Percentiles rank a stretch among this genome's conserved stretches.
Conservation (phyloP, 805 yeast genomes). For the Cyberlindnera veronae region DNA sequence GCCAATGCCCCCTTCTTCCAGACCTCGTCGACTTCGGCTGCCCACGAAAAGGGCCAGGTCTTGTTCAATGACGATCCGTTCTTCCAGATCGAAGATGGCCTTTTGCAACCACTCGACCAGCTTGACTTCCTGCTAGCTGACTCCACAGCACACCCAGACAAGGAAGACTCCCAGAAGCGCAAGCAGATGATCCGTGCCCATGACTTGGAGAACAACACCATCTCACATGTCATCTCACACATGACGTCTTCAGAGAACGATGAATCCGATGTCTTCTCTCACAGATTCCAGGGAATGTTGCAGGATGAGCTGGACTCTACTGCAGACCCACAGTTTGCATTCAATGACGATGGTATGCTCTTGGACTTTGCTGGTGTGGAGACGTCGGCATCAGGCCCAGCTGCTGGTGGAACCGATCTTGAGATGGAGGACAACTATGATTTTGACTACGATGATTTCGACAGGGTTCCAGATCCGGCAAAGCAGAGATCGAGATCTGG, state of each 20-base stretch:
- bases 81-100: conserved; percentile 32
- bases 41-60: conserved; percentile 9
- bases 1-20: neutral
- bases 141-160: neutral
- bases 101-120: conserved; percentile 25
- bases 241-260: conserved; percentile 6
- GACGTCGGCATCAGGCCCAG: conserved; percentile 2
- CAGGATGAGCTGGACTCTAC: conserved; percentile 17
- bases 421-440: conserved; percentile 9
- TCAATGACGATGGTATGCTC: conserved; percentile 27
- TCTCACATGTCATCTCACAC: conserved; percentile 9
- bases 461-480: neutral
- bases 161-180: neutral
- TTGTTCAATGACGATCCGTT: conserved; percentile 36
- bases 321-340: conserved; percentile 24
- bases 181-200: conserved; percentile 12
- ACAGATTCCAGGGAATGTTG: conserved; percentile 1
- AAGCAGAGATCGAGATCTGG: conserved; percentile 5
- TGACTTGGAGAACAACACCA: conserved; percentile 20
- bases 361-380: conserved; percentile 14
- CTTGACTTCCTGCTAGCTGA: conserved; percentile 16
- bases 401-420: conserved; percentile 13
- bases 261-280: conserved; percentile 4
- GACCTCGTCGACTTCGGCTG: neutral
- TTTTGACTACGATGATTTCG: conserved; percentile 10